Base-by-base conservation (phyloP, 2,329 filamentous ascomycete species). In the Aspergillus ochraceoroseus region DNA sequence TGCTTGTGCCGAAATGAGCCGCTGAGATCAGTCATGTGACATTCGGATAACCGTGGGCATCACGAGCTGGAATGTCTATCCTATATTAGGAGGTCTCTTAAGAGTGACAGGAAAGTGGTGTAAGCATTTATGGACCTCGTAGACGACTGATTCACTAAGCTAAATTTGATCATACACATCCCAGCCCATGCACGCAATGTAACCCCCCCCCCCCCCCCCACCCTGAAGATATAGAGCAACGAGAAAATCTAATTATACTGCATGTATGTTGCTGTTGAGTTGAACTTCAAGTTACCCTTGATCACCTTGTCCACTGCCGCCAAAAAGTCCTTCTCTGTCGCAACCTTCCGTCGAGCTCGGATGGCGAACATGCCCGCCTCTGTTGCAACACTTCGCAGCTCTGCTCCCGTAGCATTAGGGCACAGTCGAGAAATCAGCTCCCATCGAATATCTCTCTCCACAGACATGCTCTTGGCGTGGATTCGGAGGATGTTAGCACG, bases 301-400 rank as follows among this genome's bases (percentile, higher is more conserved):
- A 96, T 96, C 50, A 98, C 92, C 80, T 98, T 98, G 75, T 98
- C 92, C 47, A 98, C 92, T 2, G 92, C 90, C 43, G 87, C 89
- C 56, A 98, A 71, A 71, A 98, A 98, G 70, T 98, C 92, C 78
- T 98, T 96, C 76, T 98, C 92, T 1, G 89, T 90, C 0, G 92
- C 92, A 11, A 98, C 87, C 85, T 98, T 98, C 71, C 92, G 83
- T 64, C 92, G 75, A 25, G 87, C 87, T 32, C 92, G 81, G 52
- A 98, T 95, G 46, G 92, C 92, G 62, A 94, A 98, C 90, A 98
- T 96, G 53, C 92, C 92, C 1, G 92, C 90, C 70, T 98, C 92
- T 6, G 92, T 98, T 54, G 92, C 95, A 46, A 98, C 92, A 71
- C 87, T 94, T 59, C 92, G 80, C 64, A 98, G 71, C 70, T 98